Conservation (phyloP, 441 rosid genomes). For the Melastoma candidum region DNA sequence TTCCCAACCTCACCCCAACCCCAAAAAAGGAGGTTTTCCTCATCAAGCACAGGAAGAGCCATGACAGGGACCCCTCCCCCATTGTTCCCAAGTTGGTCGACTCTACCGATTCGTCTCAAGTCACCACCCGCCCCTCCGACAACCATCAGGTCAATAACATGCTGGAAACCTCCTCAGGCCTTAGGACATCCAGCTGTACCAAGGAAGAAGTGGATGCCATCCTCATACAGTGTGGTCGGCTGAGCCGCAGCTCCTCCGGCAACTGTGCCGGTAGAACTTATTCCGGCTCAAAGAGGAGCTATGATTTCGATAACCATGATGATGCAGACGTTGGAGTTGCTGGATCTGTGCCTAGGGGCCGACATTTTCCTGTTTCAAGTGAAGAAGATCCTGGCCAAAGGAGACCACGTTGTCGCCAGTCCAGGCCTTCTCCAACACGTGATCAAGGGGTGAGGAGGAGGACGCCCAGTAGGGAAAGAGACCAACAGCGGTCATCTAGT, state of each 20-base stretch:
- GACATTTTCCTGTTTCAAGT: slow-evolving; percentile 17
- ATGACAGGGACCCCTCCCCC: slow-evolving; percentile 1
- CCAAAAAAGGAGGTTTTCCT: slow-evolving; percentile 18
- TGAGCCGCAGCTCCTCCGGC: slow-evolving; percentile 33
- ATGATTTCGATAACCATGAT: slow-evolving; percentile 51
- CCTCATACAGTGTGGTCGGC: slow-evolving; percentile 82
- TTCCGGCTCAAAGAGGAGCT: slow-evolving; percentile 79
- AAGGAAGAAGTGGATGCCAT: slow-evolving; percentile 87
- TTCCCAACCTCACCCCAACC: background rate
- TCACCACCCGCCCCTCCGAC: background rate
- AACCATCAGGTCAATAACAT: background rate
- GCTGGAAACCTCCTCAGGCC: background rate
- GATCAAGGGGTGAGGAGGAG: slow-evolving; percentile 57
- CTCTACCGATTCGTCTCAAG: background rate
- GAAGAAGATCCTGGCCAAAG: slow-evolving; percentile 33
- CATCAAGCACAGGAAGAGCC: slow-evolving; percentile 24
- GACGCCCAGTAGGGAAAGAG: slow-evolving; percentile 88
- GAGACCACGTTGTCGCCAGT: slow-evolving; percentile 39
- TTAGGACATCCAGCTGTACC: slow-evolving; percentile 37
- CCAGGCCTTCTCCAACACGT: slow-evolving; percentile 30
- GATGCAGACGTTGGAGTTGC: slow-evolving; percentile 16
- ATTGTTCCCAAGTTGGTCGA: background rate
- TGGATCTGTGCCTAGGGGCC: slow-evolving; percentile 11
- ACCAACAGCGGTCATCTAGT: slow-evolving; percentile 36
- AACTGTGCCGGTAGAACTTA: slow-evolving; percentile 38